phyloP scores from a whole-genome alignment of 108 stramenopile species.

The Nitzschia sp. region DNA sequence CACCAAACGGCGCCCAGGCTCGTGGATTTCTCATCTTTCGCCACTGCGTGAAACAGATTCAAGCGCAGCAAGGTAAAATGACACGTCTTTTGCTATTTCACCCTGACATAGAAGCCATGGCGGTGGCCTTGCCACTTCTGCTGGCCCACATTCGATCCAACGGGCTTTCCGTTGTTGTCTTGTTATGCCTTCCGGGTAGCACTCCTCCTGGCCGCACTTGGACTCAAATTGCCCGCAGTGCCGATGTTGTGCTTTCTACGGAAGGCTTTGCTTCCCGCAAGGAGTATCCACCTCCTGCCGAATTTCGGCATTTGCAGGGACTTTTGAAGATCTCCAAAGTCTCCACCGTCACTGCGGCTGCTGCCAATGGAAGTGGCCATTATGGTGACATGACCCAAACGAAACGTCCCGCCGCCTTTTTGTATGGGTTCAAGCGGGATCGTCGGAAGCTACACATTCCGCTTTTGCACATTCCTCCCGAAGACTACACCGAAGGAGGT shows the following conservation, averaged over 20 bases:
- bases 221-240: conserved; percentile 18
- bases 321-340: conserved; percentile 67
- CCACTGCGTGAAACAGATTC: conserved; percentile 25
- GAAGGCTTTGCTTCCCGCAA: conserved; percentile 56
- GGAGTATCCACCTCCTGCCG: conserved; percentile 68
- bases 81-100: conserved; percentile 66
- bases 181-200: conserved; percentile 51
- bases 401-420: conserved; percentile 61
- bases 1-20: background rate
- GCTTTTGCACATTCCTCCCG: conserved; percentile 81
- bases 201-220: conserved; percentile 3
- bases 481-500: conserved; percentile 56
- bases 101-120: conserved; percentile 39
- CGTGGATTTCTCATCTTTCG: conserved; percentile 16
- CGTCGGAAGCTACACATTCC: conserved; percentile 75
- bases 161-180: conserved; percentile 62
- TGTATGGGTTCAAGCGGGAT: conserved; percentile 84
- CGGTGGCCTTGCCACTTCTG: conserved; percentile 64
- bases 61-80: conserved; percentile 35
- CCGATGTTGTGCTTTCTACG: conserved; percentile 50
- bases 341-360: conserved; percentile 51
- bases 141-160: conserved; percentile 63
- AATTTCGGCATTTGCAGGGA: conserved; percentile 76
- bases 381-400: conserved; percentile 59
- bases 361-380: conserved; percentile 47